Conservation (phyloP, 139 green algal species). For the Chlamydomonas applanata region DNA sequence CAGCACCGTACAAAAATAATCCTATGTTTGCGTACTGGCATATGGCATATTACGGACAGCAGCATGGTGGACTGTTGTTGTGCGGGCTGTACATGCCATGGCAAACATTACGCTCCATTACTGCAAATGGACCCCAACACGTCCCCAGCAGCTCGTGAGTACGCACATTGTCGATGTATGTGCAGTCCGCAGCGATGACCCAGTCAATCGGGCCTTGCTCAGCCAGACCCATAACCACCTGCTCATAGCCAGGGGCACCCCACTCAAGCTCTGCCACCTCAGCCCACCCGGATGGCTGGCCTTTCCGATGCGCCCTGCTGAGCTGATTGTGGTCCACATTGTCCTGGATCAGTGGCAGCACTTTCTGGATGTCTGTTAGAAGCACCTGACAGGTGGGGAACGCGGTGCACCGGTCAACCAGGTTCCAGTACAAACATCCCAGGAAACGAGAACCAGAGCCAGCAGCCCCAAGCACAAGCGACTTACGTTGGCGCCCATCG, state of each 20-base stretch:
- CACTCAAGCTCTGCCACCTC: slow-evolving; percentile 50
- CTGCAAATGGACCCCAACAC: not conserved
- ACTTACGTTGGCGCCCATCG: slow-evolving; percentile 46
- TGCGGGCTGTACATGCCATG: too few relatives aligned
- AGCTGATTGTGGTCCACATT: slow-evolving; percentile 50
- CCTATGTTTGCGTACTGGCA: too few relatives aligned
- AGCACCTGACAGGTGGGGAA: slow-evolving; percentile 26
- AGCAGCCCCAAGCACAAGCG: not conserved
- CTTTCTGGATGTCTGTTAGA: slow-evolving; percentile 49
- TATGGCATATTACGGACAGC: too few relatives aligned
- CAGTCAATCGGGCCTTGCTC: slow-evolving; percentile 24
- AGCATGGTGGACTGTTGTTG: too few relatives aligned
- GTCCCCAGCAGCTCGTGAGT: not conserved
- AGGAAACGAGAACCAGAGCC: too few relatives aligned
- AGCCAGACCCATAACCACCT: slow-evolving; percentile 11
- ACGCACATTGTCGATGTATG: slow-evolving; percentile 54
- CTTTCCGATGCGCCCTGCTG: slow-evolving; percentile 2
- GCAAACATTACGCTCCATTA: not conserved
- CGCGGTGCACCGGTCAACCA: too few relatives aligned
- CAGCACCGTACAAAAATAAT: too few relatives aligned
- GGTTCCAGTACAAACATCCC: too few relatives aligned
- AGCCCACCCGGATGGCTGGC: slow-evolving; percentile 11
- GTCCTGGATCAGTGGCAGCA: slow-evolving; percentile 40
- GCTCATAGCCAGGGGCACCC: slow-evolving; percentile 27
- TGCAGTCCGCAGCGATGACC: slow-evolving; percentile 52